Evolutionary conservation across 192 early-diverging fungal species (phyloP).

Genomic region (Linnemannia schmuckeri): DNA sequence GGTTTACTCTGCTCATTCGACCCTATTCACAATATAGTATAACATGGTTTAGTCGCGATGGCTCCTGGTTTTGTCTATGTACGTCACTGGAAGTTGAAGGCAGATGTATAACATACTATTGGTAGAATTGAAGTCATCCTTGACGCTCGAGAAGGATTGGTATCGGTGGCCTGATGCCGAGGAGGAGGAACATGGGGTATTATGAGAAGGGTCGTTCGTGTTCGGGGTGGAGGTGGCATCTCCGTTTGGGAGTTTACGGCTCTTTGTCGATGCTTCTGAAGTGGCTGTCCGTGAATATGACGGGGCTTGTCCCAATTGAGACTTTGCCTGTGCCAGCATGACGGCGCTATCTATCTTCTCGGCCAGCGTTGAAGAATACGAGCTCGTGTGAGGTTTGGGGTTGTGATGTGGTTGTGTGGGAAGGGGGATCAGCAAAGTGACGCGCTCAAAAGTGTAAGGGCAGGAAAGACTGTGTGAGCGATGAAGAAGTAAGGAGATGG

Average conservation of each 20-base stretch:
- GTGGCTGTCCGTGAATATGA: neutral
- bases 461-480: neutral
- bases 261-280: neutral
- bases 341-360: neutral
- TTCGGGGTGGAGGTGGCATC: neutral
- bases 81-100: neutral
- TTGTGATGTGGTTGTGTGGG: no score
- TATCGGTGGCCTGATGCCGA: slow-evolving; percentile 13
- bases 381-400: neutral
- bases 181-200: neutral
- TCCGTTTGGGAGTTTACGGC: neutral
- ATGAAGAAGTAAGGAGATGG: neutral
- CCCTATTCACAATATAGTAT: neutral
- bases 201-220: neutral
- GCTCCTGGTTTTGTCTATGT: neutral
- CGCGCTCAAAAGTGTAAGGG: neutral
- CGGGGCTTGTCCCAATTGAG: neutral
- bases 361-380: neutral
- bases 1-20: neutral
- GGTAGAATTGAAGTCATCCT: slow-evolving; percentile 6
- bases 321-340: neutral
- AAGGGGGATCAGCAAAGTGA: neutral
- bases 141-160: slow-evolving; percentile 14
- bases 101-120: neutral
- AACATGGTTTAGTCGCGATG: neutral